phyloP scores from a whole-genome alignment of 2,329 filamentous ascomycete species.

The Fusarium cicatricum region DNA sequence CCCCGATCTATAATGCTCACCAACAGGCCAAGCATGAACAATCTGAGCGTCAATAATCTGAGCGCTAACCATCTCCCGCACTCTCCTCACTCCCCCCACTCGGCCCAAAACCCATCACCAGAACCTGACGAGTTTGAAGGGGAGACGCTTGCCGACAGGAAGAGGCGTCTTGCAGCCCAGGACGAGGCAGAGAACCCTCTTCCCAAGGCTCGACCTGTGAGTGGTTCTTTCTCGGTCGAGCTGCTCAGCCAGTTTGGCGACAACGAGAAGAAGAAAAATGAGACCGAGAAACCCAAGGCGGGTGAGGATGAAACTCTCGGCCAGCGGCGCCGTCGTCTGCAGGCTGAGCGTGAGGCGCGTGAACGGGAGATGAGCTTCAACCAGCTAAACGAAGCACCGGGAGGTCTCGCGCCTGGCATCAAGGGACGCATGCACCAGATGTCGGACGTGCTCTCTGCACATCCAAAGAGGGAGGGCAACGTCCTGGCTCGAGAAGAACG shows the following conservation, averaged over 20 bases:
- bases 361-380: slow-evolving; percentile 61
- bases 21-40: slow-evolving; percentile 55
- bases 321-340: slow-evolving; percentile 76
- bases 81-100: slow-evolving; percentile 35
- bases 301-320: slow-evolving; percentile 79
- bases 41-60: slow-evolving; percentile 45
- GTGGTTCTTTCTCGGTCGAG: slow-evolving; percentile 72
- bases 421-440: slow-evolving; percentile 57
- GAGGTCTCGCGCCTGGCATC: slow-evolving; percentile 22
- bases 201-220: slow-evolving; percentile 66
- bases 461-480: slow-evolving; percentile 52
- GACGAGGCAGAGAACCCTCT: slow-evolving; percentile 57
- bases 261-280: slow-evolving; percentile 52
- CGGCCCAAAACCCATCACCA: slow-evolving; percentile 35
- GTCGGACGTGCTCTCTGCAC: slow-evolving; percentile 64
- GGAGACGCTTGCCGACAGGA: slow-evolving; percentile 72
- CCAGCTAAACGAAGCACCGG: slow-evolving; percentile 31
- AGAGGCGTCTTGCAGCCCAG: slow-evolving; percentile 69
- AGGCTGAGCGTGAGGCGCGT: slow-evolving; percentile 72
- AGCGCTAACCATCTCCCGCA: slow-evolving; percentile 30
- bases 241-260: slow-evolving; percentile 71
- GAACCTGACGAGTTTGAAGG: slow-evolving; percentile 64
- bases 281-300: slow-evolving; percentile 46
- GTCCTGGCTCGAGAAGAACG: slow-evolving; percentile 53
- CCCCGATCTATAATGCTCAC: slow-evolving; percentile 51